These are phyloP conservation scores for Podaxis sp. DNA, from an alignment of 768 basidiomycete genomes.

Conservation along the genomic window DNA sequence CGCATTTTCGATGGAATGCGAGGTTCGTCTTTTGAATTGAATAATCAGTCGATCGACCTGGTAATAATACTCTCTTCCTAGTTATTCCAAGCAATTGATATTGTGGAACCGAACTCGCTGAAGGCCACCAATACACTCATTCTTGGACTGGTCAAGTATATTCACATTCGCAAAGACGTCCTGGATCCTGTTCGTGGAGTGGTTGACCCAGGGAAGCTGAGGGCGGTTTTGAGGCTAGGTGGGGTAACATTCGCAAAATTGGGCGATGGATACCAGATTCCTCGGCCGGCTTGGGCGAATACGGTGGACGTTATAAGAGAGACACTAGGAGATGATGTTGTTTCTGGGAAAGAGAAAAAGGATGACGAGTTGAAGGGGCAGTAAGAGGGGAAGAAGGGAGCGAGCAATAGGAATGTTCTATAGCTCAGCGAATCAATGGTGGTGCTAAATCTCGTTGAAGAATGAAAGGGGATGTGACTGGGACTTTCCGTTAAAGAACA, in stretches of 20 bases:
- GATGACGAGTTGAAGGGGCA: too few species aligned
- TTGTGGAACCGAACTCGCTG: conserved; percentile 37
- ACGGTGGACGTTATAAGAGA: conserved; percentile 18
- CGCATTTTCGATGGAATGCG: conserved; percentile 65
- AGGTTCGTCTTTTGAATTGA: conserved; percentile 25
- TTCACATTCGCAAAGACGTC: conserved; percentile 59
- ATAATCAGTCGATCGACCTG: not conserved
- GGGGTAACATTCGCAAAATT: conserved; percentile 46
- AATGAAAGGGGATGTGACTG: too few species aligned
- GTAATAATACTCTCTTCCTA: conserved; percentile 27
- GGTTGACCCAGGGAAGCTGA: conserved; percentile 49
- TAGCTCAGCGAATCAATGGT: too few species aligned
- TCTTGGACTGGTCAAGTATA: conserved; percentile 53
- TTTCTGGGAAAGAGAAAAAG: not conserved
- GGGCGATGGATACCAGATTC: conserved; percentile 54
- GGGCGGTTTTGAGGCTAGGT: conserved; percentile 52
- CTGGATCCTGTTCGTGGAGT: conserved; percentile 27
- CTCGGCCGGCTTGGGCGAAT: conserved; percentile 21
- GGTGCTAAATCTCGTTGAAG: too few species aligned
- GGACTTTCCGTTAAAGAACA: too few species aligned
- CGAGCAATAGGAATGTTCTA: not conserved
- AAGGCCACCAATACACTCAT: conserved; percentile 40
- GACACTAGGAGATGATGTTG: not conserved
- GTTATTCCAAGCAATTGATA: conserved; percentile 43
- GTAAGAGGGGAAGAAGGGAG: too few species aligned